phyloP scores from a whole-genome alignment of 2,329 filamentous ascomycete genomes.

The Stenocarpella maydis region DNA sequence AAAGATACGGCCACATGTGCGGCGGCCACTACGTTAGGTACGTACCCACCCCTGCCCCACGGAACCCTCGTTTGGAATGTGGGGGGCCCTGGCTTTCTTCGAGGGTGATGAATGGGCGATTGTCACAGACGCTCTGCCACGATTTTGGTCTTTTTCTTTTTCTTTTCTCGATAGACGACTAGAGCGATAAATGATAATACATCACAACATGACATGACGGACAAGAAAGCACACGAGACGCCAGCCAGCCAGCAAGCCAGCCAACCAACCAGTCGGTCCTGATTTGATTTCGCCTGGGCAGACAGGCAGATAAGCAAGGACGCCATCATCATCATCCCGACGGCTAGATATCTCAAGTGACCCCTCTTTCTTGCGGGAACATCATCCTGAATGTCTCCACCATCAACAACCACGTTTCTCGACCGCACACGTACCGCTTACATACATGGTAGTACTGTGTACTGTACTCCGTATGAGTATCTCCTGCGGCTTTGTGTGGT shows the following conservation, averaged over 20 bases:
- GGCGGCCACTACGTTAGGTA: constrained; percentile 22
- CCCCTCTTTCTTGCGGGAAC: constrained; percentile 3
- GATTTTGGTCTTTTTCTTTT: too few relatives aligned
- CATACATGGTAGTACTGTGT: too few relatives aligned
- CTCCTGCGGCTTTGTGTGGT: neutral
- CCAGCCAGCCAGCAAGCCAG: neutral
- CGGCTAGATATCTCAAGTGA: constrained; percentile 22
- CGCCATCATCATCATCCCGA: constrained; percentile 12
- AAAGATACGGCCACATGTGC: too few relatives aligned
- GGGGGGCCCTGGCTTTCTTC: constrained; percentile 8
- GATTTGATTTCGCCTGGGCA: constrained; percentile 14
- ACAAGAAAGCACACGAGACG: too few relatives aligned
- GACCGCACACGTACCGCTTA: neutral
- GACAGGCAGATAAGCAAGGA: constrained; percentile 18
- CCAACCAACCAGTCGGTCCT: constrained; percentile 4
- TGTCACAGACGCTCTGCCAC: neutral
- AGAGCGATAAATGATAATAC: too few relatives aligned
- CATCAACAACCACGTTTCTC: neutral
- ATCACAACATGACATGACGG: constrained; percentile 13
- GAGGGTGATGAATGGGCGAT: neutral
- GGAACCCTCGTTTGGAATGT: constrained; percentile 17
- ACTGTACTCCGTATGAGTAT: too few relatives aligned
- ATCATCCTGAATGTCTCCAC: neutral
- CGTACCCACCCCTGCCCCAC: constrained; percentile 5
- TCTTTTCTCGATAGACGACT: too few relatives aligned